These are phyloP conservation scores for Hydnum rufescens DNA, from an alignment of 768 basidiomycete genomes.

Conservation along the genomic window DNA sequence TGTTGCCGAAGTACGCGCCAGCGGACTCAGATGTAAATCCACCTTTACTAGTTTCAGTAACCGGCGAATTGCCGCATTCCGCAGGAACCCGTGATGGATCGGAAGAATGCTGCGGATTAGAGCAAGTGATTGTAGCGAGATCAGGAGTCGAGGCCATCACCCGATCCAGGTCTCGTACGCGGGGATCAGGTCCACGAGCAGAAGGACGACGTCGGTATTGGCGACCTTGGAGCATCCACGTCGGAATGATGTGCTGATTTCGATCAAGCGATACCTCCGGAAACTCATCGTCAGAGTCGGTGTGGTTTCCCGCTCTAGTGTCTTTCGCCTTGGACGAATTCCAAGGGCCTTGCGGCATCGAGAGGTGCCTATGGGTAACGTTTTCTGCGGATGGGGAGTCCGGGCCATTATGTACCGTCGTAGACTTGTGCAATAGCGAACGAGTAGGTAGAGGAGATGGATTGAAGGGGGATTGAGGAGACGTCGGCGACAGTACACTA, in stretches of 20 bases:
- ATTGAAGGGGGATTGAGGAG: not conserved
- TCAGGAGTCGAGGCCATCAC: constrained; percentile 56
- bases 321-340: not conserved
- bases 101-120: too few species aligned
- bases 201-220: not conserved
- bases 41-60: too few species aligned
- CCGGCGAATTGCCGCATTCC: too few species aligned
- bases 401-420: not conserved
- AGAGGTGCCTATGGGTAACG: not conserved
- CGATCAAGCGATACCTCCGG: constrained; percentile 87
- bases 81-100: too few species aligned
- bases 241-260: constrained; percentile 90
- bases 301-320: constrained; percentile 19
- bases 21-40: too few species aligned
- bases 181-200: not conserved
- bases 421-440: not conserved
- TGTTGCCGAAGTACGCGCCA: too few species aligned
- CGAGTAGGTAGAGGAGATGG: not conserved
- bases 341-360: not conserved
- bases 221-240: constrained; percentile 52
- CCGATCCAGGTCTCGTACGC: constrained; percentile 22
- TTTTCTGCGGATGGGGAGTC: too few species aligned
- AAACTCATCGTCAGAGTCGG: constrained; percentile 36
- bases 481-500: not conserved
- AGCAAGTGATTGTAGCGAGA: too few species aligned